phyloP scores from a whole-genome alignment of 768 basidiomycete species.

The Pisolithus microcarpus region DNA sequence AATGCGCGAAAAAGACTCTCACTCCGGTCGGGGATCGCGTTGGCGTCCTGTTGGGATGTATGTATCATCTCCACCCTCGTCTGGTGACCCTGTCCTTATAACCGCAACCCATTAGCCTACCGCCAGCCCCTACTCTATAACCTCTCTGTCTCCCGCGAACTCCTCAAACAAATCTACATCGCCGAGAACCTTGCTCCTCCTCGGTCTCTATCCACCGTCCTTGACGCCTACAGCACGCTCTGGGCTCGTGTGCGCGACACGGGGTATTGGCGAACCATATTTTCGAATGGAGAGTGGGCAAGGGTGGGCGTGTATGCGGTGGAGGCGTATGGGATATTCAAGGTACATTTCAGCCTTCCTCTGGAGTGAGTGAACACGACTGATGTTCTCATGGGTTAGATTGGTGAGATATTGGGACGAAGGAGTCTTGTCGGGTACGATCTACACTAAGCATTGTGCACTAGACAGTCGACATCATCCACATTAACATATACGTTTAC shows the following conservation, averaged over 20 bases:
- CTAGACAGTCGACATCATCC: neutral
- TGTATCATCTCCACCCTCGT: constrained; percentile 19
- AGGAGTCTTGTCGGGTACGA: constrained; percentile 77
- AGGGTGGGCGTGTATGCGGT: constrained; percentile 68
- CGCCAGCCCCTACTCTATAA: constrained; percentile 75
- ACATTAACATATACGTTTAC: neutral
- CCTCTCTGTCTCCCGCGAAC: constrained; percentile 64
- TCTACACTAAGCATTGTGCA: constrained; percentile 35
- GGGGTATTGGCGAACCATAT: constrained; percentile 54
- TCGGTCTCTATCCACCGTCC: constrained; percentile 43
- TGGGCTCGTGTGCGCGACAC: constrained; percentile 54
- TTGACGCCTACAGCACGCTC: constrained; percentile 55
- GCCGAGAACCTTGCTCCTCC: constrained; percentile 62
- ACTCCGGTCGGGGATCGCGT: constrained; percentile 48
- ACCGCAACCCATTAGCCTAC: constrained; percentile 43
- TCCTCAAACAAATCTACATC: constrained; percentile 68
- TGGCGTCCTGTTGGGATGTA: constrained; percentile 52
- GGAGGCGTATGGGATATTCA: constrained; percentile 88
- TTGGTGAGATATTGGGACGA: constrained; percentile 84
- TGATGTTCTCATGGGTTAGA: constrained; percentile 30
- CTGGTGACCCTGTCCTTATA: neutral
- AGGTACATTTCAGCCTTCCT: constrained; percentile 37
- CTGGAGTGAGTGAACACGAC: neutral
- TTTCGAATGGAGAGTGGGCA: constrained; percentile 58
- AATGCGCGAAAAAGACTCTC: constrained; percentile 40